A percentile compares a stretch with the other conserved stretches of the same genome.
Conservation (phyloP, 805 yeast genomes). For the Wickerhamia fluorescens region DNA sequence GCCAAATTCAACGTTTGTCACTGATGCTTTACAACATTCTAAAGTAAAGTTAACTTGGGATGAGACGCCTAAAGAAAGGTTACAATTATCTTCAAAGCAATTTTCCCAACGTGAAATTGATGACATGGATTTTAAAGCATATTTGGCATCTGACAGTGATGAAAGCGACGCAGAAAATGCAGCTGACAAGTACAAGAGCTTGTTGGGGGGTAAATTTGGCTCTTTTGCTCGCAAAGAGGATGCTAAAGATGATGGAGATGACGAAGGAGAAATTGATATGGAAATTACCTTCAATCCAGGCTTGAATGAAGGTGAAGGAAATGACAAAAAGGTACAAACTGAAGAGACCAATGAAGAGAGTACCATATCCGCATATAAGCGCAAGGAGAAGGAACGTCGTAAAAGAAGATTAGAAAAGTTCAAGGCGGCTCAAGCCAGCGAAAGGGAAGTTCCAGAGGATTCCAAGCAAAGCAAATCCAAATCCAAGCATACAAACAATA, state of each 20-base stretch:
- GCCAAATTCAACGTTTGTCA: slow-evolving; percentile 69
- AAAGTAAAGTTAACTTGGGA: slow-evolving; percentile 98
- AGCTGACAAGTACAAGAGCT: slow-evolving; percentile 47
- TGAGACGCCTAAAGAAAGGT: slow-evolving; percentile 90
- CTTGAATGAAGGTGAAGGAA: slow-evolving; percentile 36
- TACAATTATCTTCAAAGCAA: slow-evolving; percentile 66
- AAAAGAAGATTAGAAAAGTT: slow-evolving; percentile 72
- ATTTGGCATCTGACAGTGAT: slow-evolving; percentile 74
- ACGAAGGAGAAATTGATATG: slow-evolving; percentile 74
- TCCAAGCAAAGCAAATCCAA: slow-evolving; percentile 15
- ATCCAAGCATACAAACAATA: slow-evolving; percentile 16
- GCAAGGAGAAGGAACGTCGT: slow-evolving; percentile 91
- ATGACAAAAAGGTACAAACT: slow-evolving; percentile 6
- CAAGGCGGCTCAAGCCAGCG: slow-evolving; percentile 45
- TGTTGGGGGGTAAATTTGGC: slow-evolving; percentile 42
- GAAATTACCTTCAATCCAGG: slow-evolving; percentile 96
- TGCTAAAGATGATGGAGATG: slow-evolving; percentile 26
- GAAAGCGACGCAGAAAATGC: slow-evolving; percentile 39
- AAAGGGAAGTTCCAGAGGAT: slow-evolving; percentile 46
- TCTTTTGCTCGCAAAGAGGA: slow-evolving; percentile 14
- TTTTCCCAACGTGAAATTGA: slow-evolving; percentile 85
- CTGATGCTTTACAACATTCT: slow-evolving; percentile 94
- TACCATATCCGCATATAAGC: slow-evolving; percentile 70
- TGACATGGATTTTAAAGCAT: slow-evolving; percentile 88
- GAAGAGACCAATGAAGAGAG: slow-evolving; percentile 23